Conservation (phyloP, 371 early-diverging fungal genomes). For the Mucor piriformis region DNA sequence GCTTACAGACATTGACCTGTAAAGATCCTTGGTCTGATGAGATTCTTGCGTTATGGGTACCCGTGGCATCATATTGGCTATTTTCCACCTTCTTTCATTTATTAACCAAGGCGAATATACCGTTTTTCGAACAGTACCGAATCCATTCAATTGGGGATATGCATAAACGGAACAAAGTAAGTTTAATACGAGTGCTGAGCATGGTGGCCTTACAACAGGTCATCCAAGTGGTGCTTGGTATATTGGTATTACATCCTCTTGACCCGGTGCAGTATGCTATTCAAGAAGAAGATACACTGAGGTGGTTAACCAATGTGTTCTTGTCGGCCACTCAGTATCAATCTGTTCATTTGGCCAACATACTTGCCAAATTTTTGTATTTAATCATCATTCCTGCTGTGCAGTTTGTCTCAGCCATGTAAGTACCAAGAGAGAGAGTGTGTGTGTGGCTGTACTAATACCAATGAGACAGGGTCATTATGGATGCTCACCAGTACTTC, state of each 20-base stretch:
- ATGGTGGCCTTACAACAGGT: constrained; percentile 63
- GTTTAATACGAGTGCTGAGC: constrained; percentile 52
- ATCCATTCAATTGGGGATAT: constrained; percentile 71
- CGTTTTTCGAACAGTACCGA: constrained; percentile 73
- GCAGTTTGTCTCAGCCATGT: constrained; percentile 41
- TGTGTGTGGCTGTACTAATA: constrained; percentile 3
- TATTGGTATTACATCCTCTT: constrained; percentile 26
- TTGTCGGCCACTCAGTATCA: constrained; percentile 54
- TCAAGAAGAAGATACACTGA: constrained; percentile 16
- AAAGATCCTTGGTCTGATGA: constrained; percentile 55
- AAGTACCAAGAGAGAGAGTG: constrained; percentile 6
- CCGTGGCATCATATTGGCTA: constrained; percentile 71
- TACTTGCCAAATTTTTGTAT: constrained; percentile 54
- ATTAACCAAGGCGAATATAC: constrained; percentile 58
- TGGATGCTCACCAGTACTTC: constrained; percentile 77
- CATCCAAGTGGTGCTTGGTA: constrained; percentile 47
- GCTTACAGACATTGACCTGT: constrained; percentile 8
- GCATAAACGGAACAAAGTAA: constrained; percentile 63
- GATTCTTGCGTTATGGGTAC: constrained; percentile 61
- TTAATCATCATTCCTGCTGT: constrained; percentile 28
- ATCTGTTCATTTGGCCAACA: constrained; percentile 54
- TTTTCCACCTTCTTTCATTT: constrained; percentile 68
- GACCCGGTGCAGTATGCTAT: constrained; percentile 24
- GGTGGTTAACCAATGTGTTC: constrained; percentile 15
- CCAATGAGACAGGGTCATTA: constrained; percentile 44